These are phyloP conservation scores for Paramyrothecium sp. DNA, from an alignment of 2,329 filamentous ascomycete species.

Conservation along the genomic window DNA sequence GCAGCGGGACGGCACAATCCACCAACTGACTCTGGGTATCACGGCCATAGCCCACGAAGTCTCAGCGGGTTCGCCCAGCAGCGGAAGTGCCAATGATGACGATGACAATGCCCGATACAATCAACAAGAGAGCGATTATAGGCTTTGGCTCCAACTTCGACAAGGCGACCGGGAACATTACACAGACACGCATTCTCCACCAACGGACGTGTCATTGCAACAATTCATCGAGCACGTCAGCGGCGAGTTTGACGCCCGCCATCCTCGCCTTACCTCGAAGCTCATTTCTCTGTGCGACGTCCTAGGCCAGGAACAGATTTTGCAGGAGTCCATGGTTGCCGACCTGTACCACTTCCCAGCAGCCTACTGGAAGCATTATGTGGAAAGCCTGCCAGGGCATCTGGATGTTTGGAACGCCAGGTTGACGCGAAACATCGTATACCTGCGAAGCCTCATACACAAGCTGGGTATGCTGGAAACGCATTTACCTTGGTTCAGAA, in stretches of 20 bases:
- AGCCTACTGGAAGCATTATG: slow-evolving; percentile 12
- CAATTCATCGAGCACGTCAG: too few relatives aligned
- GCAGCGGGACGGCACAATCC: background rate
- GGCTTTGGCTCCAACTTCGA: too few relatives aligned
- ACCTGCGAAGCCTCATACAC: background rate
- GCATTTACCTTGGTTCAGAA: slow-evolving; percentile 4
- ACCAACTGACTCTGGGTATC: background rate
- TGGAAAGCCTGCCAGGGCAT: background rate
- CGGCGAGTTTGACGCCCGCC: too few relatives aligned
- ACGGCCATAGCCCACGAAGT: background rate
- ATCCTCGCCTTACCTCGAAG: too few relatives aligned
- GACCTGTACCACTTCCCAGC: slow-evolving; percentile 17
- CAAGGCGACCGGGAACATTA: too few relatives aligned
- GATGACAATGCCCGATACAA: too few relatives aligned
- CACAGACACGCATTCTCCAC: too few relatives aligned
- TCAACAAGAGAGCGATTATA: too few relatives aligned
- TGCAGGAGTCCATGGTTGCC: slow-evolving; percentile 17
- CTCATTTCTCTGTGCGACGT: background rate
- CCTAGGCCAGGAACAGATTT: slow-evolving; percentile 13
- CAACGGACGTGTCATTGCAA: too few relatives aligned
- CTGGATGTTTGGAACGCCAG: slow-evolving; percentile 3
- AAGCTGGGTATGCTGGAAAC: background rate
- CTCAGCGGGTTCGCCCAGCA: background rate
- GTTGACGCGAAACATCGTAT: too few relatives aligned
- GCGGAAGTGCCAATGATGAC: too few relatives aligned